Conservation (phyloP, 495 filamentous ascomycete genomes). For the Tuber indicum region DNA sequence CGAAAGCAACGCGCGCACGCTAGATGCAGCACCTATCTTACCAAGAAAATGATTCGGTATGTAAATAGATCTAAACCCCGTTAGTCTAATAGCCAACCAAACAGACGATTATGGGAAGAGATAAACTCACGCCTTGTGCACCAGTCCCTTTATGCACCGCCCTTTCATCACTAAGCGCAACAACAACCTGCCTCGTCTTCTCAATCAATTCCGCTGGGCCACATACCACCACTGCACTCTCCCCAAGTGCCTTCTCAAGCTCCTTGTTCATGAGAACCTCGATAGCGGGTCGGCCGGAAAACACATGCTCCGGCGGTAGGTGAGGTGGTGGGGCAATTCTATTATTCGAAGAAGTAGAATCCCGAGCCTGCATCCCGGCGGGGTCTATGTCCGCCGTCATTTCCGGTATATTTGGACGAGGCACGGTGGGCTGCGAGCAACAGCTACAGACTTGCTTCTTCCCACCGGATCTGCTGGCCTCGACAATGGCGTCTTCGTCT, state of each 20-base stretch:
- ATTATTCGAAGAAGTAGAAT: conserved; percentile 4
- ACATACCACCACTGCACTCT: conserved; percentile 77
- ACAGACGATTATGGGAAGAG: conserved; percentile 20
- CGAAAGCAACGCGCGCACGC: not conserved
- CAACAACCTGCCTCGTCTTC: conserved; percentile 60
- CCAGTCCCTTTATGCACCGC: conserved; percentile 87
- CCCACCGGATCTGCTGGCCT: conserved; percentile 28
- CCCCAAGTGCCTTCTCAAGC: conserved; percentile 69
- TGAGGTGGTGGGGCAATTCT: conserved; percentile 6
- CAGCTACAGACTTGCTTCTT: conserved; percentile 26
- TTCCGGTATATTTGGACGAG: not conserved
- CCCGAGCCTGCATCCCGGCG: conserved; percentile 1
- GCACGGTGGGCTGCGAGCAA: conserved; percentile 2
- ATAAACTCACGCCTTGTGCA: conserved; percentile 64
- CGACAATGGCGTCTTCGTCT: conserved; percentile 46
- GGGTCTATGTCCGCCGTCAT: not conserved
- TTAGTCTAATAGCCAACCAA: not conserved
- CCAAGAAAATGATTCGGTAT: conserved; percentile 38
- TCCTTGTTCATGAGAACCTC: conserved; percentile 49
- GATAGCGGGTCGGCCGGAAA: conserved; percentile 44
- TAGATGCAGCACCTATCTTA: conserved; percentile 5
- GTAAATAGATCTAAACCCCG: conserved; percentile 22
- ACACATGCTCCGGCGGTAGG: conserved; percentile 21
- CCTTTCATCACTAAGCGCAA: conserved; percentile 70
- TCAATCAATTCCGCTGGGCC: conserved; percentile 63